Base-by-base conservation (phyloP, 2,329 filamentous ascomycete genomes). In the Torrubiella hemipterigena region DNA sequence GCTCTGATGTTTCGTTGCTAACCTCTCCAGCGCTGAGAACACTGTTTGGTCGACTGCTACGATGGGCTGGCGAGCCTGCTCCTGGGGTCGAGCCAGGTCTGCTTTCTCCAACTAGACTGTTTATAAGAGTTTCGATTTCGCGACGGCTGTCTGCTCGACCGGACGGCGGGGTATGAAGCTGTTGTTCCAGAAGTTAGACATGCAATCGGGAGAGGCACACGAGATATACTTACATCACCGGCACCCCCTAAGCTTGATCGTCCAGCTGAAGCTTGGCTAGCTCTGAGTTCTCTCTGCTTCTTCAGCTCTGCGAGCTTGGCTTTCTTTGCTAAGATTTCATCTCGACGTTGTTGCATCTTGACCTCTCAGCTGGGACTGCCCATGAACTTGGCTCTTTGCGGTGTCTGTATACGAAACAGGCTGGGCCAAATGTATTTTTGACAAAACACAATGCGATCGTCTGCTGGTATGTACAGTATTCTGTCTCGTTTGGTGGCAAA, bases 281-380 rank as follows among this genome's bases (percentile, higher is more conserved):
- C 74, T 37, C 87, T 73, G 45, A 89, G 63, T 55, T 93, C 86
- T 46, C 91, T 75, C 61, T 95, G 86, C 39, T 83, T 76, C 64
- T 94, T 95, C 42, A 98, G 72, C 69, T 96, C 91, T 30, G 84
- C 87, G 48, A 98, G 84, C 67, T 91, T 95, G 40, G 87, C 89
- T 67, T 84, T 89, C 65, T 98, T 98, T 45, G 86, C 87, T 47
- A 91, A 67, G 45, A 98, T 94, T 66, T 98, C 91, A 66, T 94
- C 86, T 65, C 85, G 81, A 48, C 87, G 81, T 68, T 87, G 79
- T 61, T 80, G 75, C 67, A 80, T 79, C 43, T 49, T 61, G 56
- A 39, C 50, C 40, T 50, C 45, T 52, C 47, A 46, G 50, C 47
- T n/a, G n/a, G n/a, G n/a, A n/a, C n/a, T n/a, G n/a, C n/a, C n/a